Percentiles rank a stretch among this genome's conserved stretches.
Evolutionary conservation across 2,329 filamentous ascomycete species (phyloP).

Genomic region (Aspergillus aculeatus): DNA sequence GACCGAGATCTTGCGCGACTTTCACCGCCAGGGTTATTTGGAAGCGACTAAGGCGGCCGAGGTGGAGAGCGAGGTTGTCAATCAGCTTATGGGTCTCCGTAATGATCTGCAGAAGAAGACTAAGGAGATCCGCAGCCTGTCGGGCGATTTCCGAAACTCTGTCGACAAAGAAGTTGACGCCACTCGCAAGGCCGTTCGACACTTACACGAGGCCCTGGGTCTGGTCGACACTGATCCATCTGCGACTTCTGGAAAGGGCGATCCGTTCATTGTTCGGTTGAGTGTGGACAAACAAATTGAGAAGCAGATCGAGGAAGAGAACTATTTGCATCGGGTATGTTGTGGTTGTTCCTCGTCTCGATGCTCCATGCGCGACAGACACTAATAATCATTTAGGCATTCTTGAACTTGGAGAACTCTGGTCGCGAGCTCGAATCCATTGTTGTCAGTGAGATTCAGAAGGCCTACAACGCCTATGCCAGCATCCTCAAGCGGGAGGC

Average conservation of each 20-base stretch:
- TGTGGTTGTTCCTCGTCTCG: background rate
- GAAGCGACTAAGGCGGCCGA: conserved; percentile 88
- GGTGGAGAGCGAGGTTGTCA: conserved; percentile 87
- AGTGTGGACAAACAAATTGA: conserved; percentile 87
- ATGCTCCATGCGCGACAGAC: conserved; percentile 6
- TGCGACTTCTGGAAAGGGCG: conserved; percentile 76
- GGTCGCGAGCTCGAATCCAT: conserved; percentile 94
- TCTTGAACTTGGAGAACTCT: conserved; percentile 89
- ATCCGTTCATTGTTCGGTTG: conserved; percentile 84
- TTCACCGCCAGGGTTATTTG: conserved; percentile 74
- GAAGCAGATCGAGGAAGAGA: conserved; percentile 92
- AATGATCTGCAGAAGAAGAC: conserved; percentile 93
- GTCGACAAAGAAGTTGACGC: conserved; percentile 92
- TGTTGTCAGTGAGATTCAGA: conserved; percentile 95
- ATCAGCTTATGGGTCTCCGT: conserved; percentile 78
- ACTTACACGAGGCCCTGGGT: conserved; percentile 77
- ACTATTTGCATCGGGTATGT: conserved; percentile 85
- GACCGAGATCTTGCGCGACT: conserved; percentile 72
- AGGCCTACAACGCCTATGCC: conserved; percentile 92
- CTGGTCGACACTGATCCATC: conserved; percentile 76
- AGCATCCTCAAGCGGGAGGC: conserved; percentile 89
- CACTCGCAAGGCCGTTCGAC: conserved; percentile 74
- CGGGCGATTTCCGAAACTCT: conserved; percentile 93
- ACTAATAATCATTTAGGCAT: conserved; percentile 61
- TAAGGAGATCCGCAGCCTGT: conserved; percentile 93